Base-by-base conservation (phyloP, 2,329 filamentous ascomycete species). In the Capronia coronata region DNA sequence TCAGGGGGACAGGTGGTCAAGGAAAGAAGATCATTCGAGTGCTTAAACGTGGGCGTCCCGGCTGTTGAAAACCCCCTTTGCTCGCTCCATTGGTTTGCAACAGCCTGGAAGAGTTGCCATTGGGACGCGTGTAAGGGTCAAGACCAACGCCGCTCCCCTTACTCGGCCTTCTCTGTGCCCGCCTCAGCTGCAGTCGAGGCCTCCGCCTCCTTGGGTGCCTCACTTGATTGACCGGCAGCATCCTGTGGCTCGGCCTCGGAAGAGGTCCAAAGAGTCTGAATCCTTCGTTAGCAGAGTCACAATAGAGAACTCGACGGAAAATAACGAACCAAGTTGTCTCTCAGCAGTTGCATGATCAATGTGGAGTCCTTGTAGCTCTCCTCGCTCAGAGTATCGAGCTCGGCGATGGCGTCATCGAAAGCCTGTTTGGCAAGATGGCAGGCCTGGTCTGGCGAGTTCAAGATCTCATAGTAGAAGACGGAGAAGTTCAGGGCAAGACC, bases 311-410 rank as follows among this genome's bases (percentile, higher is more conserved):
- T 30, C 51, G 44, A 41, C 9, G 22, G 8, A 10, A 13, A 22
- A 8, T 18, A 29, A 71, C 80, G 61, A 78, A 94, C 88, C 70
- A 96, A 71, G 82, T 96, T 96, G 78, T 96, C 90, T 70, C 90
- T 86, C 69, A 96, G 84, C 58, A 96, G 86, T 79, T 96, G 90
- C 90, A 96, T 96, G 76, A 96, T 96, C 65, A 96, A 83, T 58
- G 90, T 96, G 40, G 88, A 94, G 78, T 96, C 90, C 83, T 94
- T 94, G 86, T 96, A 96, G 81, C 87, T 94, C 80, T 96, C 90
- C 82, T 96, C 90, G 71, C 87, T 94, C 62, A 96, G 78, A 62
- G 90, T 95, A 72, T 96, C 90, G 62, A 96, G 87, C 79, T 96
- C 89, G 65, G 90, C 90, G 80, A 96, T 96, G 62, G 91, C 91